phyloP scores from a whole-genome alignment of 345 rosid species.

The Eucalyptus camaldulensis region DNA sequence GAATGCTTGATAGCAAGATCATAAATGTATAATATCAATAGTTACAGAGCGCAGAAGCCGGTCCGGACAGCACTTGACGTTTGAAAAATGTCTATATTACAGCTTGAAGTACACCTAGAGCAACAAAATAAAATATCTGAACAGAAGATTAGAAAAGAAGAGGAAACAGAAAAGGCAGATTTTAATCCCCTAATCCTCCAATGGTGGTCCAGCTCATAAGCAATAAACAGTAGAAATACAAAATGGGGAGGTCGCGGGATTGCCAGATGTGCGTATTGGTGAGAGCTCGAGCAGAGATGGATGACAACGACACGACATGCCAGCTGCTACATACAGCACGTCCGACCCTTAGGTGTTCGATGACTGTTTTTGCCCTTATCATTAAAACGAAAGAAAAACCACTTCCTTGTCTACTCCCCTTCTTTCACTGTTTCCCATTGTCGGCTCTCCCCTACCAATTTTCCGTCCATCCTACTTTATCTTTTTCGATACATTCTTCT shows the following conservation, averaged over 20 bases:
- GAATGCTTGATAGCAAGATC: background rate
- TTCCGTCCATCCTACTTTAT: background rate
- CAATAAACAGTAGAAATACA: background rate
- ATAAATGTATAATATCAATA: background rate
- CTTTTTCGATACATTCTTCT: background rate
- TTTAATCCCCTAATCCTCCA: background rate
- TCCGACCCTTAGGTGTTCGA: background rate
- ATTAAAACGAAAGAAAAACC: background rate
- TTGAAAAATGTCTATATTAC: background rate
- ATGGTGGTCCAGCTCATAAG: background rate
- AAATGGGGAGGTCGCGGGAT: background rate
- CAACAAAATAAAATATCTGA: background rate
- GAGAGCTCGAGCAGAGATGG: background rate
- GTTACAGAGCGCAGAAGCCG: background rate
- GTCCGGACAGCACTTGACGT: background rate
- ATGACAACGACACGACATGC: background rate
- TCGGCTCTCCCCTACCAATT: background rate
- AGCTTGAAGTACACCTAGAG: background rate
- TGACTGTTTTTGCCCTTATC: background rate
- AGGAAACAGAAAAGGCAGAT: background rate
- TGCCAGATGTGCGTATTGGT: background rate
- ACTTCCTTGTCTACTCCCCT: background rate
- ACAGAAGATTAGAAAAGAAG: background rate
- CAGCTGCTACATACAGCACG: background rate
- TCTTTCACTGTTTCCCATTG: background rate